Conservation (phyloP, 2,329 filamentous ascomycete genomes). For the Venturia nashicola region DNA sequence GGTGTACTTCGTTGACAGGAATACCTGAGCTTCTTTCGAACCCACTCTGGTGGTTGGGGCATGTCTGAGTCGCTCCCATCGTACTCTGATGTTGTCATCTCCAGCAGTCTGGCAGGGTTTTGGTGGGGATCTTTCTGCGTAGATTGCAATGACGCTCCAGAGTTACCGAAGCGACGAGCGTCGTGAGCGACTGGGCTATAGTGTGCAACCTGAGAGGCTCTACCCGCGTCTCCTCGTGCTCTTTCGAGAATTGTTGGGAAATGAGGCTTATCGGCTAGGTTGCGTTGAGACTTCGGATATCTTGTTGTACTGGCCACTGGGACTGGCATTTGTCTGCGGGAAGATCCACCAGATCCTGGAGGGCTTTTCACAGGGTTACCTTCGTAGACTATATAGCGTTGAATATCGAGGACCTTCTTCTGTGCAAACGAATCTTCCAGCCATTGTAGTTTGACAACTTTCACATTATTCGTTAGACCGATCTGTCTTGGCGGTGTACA, state of each 20-base stretch:
- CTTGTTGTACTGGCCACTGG: conserved; percentile 7
- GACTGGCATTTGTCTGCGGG: conserved; percentile 2
- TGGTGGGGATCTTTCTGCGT: not conserved
- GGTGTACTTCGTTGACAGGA: conserved; percentile 73
- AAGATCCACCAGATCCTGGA: conserved; percentile 14
- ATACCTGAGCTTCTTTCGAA: conserved; percentile 51
- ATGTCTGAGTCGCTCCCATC: conserved; percentile 39
- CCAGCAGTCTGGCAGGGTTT: not conserved
- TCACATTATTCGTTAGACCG: not conserved
- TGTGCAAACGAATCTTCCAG: not conserved
- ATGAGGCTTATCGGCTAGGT: conserved; percentile 15
- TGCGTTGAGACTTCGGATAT: conserved; percentile 13
- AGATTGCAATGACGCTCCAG: conserved; percentile 1
- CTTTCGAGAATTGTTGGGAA: conserved; percentile 36
- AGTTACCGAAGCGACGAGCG: conserved; percentile 22
- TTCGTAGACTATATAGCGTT: conserved; percentile 39
- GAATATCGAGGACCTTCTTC: conserved; percentile 10
- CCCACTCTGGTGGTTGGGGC: conserved; percentile 60
- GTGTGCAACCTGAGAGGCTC: conserved; percentile 11
- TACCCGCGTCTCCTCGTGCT: conserved; percentile 36
- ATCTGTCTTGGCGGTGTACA: not conserved
- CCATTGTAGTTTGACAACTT: conserved; percentile 9
- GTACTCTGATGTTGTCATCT: conserved; percentile 57
- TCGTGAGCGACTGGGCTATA: conserved; percentile 14
- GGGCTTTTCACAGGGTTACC: conserved; percentile 32